These are phyloP conservation scores for Meira nashicola DNA, from an alignment of 1,284 basidiomycete species.

Conservation along the genomic window DNA sequence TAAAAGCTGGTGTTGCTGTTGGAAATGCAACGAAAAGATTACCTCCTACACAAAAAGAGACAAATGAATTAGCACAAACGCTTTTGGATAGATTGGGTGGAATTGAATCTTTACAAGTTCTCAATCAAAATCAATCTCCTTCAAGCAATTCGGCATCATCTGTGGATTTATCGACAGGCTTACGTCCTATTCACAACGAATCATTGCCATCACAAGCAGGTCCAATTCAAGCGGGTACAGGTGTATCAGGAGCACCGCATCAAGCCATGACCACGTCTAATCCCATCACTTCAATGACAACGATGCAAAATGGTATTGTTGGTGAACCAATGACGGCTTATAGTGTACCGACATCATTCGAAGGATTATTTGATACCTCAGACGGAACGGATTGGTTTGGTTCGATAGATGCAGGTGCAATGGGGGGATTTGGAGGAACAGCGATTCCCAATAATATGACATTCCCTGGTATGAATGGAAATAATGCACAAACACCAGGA, in stretches of 20 bases:
- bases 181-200: neutral
- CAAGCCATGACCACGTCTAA: neutral
- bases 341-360: neutral
- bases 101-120: conserved; percentile 4
- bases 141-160: neutral
- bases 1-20: too few species aligned
- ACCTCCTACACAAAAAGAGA: neutral
- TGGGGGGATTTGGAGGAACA: neutral
- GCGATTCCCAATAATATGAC: neutral
- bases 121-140: conserved; percentile 13
- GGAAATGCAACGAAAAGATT: too few species aligned
- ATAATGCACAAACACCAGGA: neutral
- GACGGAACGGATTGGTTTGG: neutral
- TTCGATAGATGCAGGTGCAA: neutral
- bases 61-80: conserved; percentile 10
- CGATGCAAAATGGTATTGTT: neutral
- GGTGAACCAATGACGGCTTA: neutral
- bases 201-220: neutral
- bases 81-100: conserved; percentile 12
- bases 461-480: neutral
- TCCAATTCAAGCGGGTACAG: neutral
- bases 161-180: conserved; percentile 1
- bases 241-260: neutral
- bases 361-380: conserved; percentile 2
- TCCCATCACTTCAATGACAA: neutral